Conservation (phyloP, 257 asterid species). For the Plantago major region DNA sequence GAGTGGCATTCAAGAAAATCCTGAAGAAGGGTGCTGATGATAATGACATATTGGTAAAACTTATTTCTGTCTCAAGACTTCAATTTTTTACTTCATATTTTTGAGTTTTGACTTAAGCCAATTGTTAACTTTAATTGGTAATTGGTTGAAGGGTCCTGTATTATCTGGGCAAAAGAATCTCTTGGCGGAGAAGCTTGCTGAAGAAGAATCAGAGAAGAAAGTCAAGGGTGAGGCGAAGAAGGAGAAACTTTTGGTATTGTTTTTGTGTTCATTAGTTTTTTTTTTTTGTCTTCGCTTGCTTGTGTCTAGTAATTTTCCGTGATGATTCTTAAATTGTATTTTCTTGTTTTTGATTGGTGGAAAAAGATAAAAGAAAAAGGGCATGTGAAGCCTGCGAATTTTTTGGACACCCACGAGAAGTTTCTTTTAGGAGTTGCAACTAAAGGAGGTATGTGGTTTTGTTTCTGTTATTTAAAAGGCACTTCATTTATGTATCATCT, state of each 20-base stretch:
- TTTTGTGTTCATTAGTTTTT: neutral
- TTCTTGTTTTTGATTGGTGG: conserved; percentile 1
- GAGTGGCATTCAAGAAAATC: conserved; percentile 76
- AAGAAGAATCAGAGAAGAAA: conserved; percentile 68
- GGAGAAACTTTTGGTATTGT: conserved; percentile 73
- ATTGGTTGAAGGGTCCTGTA: conserved; percentile 79
- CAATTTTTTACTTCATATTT: too few relatives aligned
- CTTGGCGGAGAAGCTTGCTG: conserved; percentile 84
- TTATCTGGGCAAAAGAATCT: conserved; percentile 78
- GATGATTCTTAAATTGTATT: neutral
- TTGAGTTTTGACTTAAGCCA: too few relatives aligned
- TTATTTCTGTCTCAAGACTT: neutral
- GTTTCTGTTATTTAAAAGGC: conserved; percentile 12
- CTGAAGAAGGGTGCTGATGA: conserved; percentile 43
- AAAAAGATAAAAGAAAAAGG: conserved; percentile 80
- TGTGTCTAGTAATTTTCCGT: neutral
- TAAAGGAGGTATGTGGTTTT: conserved; percentile 67
- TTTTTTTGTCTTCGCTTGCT: neutral
- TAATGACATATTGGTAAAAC: conserved; percentile 64
- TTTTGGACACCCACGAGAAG: conserved; percentile 71
- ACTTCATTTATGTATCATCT: neutral
- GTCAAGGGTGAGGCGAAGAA: conserved; percentile 76
- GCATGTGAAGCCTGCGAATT: conserved; percentile 63
- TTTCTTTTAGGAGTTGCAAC: conserved; percentile 78
- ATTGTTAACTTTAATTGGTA: conserved; percentile 2